Conservation (phyloP, 495 filamentous ascomycete species). For the Staphylotrichum tortipilum region DNA sequence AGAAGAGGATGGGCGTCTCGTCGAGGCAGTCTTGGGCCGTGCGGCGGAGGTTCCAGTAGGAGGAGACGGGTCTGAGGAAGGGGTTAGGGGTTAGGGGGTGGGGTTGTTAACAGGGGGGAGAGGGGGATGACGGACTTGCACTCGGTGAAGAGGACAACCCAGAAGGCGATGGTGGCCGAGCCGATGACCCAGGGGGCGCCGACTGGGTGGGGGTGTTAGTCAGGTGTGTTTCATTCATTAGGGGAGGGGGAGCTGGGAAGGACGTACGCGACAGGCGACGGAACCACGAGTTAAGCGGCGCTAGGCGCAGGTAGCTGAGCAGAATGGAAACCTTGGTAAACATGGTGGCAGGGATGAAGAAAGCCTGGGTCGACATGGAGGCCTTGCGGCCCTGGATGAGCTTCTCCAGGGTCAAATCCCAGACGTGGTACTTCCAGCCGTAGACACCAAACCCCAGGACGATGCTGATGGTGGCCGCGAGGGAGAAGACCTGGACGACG, state of each 20-base stretch:
- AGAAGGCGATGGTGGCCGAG: neutral
- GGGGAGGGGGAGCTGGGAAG: no score
- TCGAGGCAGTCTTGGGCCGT: conserved; percentile 15
- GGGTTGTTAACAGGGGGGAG: no score
- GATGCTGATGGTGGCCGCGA: conserved; percentile 14
- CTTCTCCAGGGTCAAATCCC: conserved; percentile 9
- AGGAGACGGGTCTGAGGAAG: conserved; percentile 19
- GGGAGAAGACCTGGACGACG: conserved; percentile 13
- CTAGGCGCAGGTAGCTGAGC: conserved; percentile 44
- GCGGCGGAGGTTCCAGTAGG: conserved; percentile 27
- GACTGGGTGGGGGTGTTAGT: neutral
- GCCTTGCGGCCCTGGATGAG: conserved; percentile 15
- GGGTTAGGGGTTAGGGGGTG: no score
- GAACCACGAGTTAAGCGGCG: conserved; percentile 31
- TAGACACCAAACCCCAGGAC: conserved; percentile 15
- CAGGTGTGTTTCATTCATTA: no score
- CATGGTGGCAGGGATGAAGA: conserved; percentile 18
- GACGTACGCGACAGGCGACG: conserved; percentile 24
- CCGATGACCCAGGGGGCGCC: neutral
- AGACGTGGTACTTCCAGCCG: conserved; percentile 23
- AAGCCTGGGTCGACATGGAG: conserved; percentile 18
- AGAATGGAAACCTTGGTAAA: conserved; percentile 45
- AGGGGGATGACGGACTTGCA: neutral
- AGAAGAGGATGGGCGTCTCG: conserved; percentile 20
- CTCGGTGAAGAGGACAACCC: neutral